Conservation (phyloP, 2,329 filamentous ascomycete genomes). For the Fonsecaea nubica region DNA sequence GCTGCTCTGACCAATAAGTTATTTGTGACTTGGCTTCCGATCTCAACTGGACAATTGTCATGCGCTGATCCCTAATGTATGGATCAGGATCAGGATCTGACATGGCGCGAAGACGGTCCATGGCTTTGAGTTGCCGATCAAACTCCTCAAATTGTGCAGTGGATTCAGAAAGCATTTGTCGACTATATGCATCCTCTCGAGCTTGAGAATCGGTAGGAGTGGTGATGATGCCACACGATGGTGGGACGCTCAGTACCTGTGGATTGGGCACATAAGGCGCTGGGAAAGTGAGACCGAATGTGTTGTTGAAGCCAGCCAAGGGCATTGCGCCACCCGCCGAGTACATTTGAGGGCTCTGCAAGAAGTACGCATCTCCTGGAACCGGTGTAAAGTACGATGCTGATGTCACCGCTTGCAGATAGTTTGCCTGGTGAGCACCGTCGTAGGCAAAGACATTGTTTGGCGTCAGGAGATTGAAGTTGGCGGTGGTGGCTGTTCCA, state of each 20-base stretch:
- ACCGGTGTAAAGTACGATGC: slow-evolving; percentile 16
- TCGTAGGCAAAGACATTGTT: slow-evolving; percentile 21
- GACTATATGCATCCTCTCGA: slow-evolving; percentile 8
- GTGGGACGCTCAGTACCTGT: slow-evolving; percentile 19
- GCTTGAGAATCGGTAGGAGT: slow-evolving; percentile 5
- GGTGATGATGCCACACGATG: slow-evolving; percentile 9
- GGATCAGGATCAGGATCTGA: slow-evolving; percentile 31
- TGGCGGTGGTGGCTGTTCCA: slow-evolving; percentile 13
- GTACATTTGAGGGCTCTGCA: slow-evolving; percentile 19
- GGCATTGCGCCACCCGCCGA: slow-evolving; percentile 19
- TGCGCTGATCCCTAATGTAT: slow-evolving; percentile 32
- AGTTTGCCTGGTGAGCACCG: slow-evolving; percentile 17
- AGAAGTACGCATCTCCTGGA: slow-evolving; percentile 26
- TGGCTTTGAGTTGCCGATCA: slow-evolving; percentile 37
- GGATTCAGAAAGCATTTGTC: slow-evolving; percentile 23
- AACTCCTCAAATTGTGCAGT: slow-evolving; percentile 31
- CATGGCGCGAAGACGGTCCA: slow-evolving; percentile 40
- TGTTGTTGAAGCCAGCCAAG: slow-evolving; percentile 21
- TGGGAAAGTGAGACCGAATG: slow-evolving; percentile 14
- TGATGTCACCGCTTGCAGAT: slow-evolving; percentile 19
- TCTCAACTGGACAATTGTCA: slow-evolving; percentile 35
- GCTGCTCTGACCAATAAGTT: slow-evolving; percentile 27
- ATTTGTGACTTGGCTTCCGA: slow-evolving; percentile 33
- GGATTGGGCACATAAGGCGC: slow-evolving; percentile 18
- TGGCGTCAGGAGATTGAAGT: slow-evolving; percentile 15